phyloP scores from a whole-genome alignment of 2,329 filamentous ascomycete genomes.

The Phialophora expanda region DNA sequence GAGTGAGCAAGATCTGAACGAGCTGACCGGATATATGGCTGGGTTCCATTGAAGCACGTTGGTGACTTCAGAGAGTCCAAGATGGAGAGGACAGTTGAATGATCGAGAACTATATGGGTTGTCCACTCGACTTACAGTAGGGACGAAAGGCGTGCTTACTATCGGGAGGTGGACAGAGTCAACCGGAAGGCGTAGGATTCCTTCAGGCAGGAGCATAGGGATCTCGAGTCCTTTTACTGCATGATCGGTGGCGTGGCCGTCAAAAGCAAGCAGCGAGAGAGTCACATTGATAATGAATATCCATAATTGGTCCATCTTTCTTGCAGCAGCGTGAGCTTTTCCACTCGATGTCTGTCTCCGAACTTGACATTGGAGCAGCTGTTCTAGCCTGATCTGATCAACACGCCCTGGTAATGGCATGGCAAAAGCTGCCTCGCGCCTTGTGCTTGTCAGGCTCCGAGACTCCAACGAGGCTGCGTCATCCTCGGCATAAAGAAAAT shows the following conservation, averaged over 20 bases:
- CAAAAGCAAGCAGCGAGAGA: not conserved
- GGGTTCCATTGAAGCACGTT: conserved; percentile 25
- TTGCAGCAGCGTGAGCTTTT: not conserved
- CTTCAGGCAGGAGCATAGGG: not conserved
- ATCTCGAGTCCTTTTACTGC: not conserved
- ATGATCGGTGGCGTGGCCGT: not conserved
- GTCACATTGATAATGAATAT: not conserved
- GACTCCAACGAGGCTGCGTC: not conserved
- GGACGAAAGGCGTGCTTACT: not conserved
- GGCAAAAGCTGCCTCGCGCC: not conserved
- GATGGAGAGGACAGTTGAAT: not conserved
- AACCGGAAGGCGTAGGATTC: conserved; percentile 10
- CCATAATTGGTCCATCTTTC: not conserved
- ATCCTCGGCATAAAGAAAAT: not conserved
- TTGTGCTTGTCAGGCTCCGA: not conserved
- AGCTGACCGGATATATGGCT: conserved; percentile 32
- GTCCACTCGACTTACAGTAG: not conserved
- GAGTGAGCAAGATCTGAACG: conserved; percentile 32
- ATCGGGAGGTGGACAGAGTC: not conserved
- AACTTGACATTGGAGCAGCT: not conserved
- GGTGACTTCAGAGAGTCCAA: not conserved
- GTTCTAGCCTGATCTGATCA: not conserved
- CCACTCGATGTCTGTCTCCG: not conserved
- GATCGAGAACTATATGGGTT: not conserved
- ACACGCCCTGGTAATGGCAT: conserved; percentile 4